phyloP scores from a whole-genome alignment of 345 rosid species.

The Odontarrhena argentea region DNA sequence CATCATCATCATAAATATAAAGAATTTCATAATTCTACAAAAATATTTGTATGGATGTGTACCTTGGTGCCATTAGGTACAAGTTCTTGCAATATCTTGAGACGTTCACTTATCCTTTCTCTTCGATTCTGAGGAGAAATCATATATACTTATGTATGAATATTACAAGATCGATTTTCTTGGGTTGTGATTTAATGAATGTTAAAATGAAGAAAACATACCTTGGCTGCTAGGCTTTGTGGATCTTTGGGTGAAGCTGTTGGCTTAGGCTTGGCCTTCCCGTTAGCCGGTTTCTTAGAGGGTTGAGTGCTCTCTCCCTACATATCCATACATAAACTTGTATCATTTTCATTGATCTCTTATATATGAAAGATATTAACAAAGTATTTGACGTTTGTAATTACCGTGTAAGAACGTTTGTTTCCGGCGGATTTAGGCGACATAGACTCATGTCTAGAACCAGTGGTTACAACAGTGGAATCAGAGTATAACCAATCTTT shows the following conservation, averaged over 20 bases:
- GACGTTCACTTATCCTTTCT: conserved; percentile 84
- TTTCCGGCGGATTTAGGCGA: conserved; percentile 44
- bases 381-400: conserved; percentile 1
- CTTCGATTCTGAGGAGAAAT: conserved; percentile 68
- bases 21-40: not conserved
- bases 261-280: conserved; percentile 56
- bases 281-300: conserved; percentile 54
- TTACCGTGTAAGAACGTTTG: conserved; percentile 66
- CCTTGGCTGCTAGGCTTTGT: conserved; percentile 97
- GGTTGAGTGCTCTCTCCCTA: conserved; percentile 58
- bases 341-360: conserved; percentile 9
- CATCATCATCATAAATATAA: not conserved
- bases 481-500: conserved; percentile 72
- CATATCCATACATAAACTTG: not conserved
- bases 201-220: conserved; percentile 30
- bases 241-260: conserved; percentile 68
- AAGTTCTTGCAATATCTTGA: conserved; percentile 76
- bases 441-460: conserved; percentile 45
- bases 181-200: not conserved
- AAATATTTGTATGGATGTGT: not conserved
- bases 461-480: conserved; percentile 49
- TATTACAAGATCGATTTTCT: not conserved
- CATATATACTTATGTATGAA: conserved; percentile 1
- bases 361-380: not conserved
- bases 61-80: conserved; percentile 93